Evolutionary conservation across 1,284 basidiomycete species (phyloP).

Genomic region (Coniophora puteana): DNA sequence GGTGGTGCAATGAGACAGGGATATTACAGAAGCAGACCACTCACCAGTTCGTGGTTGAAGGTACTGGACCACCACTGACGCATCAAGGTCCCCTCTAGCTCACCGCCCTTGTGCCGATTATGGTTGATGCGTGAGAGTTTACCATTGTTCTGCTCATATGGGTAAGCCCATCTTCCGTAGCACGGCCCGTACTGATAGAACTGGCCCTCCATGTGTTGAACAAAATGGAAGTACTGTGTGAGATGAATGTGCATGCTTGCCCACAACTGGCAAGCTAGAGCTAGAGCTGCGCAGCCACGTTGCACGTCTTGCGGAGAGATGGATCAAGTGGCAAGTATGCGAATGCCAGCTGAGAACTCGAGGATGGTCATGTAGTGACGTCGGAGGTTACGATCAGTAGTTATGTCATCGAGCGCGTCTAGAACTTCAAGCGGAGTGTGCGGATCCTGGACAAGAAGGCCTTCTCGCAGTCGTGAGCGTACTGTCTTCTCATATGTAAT

Average conservation of each 20-base stretch:
- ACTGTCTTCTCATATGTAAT: not conserved
- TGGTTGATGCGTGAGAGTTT: conserved; percentile 29
- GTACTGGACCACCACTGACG: conserved; percentile 24
- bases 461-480: not conserved
- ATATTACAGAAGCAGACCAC: not conserved
- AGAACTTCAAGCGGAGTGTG: not conserved
- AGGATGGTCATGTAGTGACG: not conserved
- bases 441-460: not conserved
- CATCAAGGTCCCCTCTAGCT: conserved; percentile 28
- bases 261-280: not conserved
- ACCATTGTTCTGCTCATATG: conserved; percentile 33
- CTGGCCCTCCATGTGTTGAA: not conserved
- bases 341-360: not conserved
- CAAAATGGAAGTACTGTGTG: not conserved
- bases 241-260: not conserved
- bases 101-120: conserved; percentile 30
- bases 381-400: not conserved
- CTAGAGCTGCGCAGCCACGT: too few species aligned
- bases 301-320: not conserved
- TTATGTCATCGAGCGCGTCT: not conserved
- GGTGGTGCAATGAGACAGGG: not conserved
- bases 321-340: not conserved
- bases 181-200: conserved; percentile 29
- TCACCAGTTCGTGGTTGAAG: conserved; percentile 24
- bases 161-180: conserved; percentile 35